Evolutionary conservation across 2,329 filamentous ascomycete genomes (phyloP), one percentile per base, ranked within the genome.

Genomic region (Lasiodiplodia theobromae): DNA sequence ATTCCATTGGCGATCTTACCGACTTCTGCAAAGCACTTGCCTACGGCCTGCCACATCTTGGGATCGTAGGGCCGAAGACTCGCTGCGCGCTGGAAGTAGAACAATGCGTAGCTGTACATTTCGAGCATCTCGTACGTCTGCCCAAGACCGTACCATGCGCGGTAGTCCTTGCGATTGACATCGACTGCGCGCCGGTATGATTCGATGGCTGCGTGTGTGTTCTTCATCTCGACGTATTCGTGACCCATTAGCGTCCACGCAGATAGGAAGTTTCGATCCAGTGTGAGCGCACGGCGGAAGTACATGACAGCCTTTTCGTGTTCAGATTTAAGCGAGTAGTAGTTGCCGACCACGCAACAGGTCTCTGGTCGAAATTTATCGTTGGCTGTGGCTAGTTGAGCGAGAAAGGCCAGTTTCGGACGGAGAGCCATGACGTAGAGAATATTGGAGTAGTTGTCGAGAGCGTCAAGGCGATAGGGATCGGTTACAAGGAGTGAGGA

Each of bases 181-280:
- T 99, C 96, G 1, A 99, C 95, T 1, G 96, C 96, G 52, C 96
- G 91, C 1, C 96, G 89, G 77, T 99, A 99, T 1, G 93, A 97
- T 79, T 99, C 96, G 70, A 99, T 98, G 10, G 96, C 96, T 0
- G 96, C 95, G 75, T 99, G 96, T 0, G 95, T 98, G 77, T 99
- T 99, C 77, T 98, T 99, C 81, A 99, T 89, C 80, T 99, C 96
- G 66, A 98, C 94, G 74, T 97, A 99, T 79, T 99, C 96, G 79
- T 99, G 96, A 1, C 96, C 96, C 95, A 99, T 98, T 1, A 99
- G 85, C 0, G 96, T 99, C 96, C 96, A 99, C 1, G 96, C 96
- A 0, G 94, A 96, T 18, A 97, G 86, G 77, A 96, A 99, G 31
- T 90, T 91, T 11, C 95, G 90, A 77, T 99, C 96, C 0, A 99